Percentiles rank a stretch among this genome's conserved stretches.
Evolutionary conservation across 1,284 basidiomycete species (phyloP).

Genomic region (Mycosarcoma maydis): DNA sequence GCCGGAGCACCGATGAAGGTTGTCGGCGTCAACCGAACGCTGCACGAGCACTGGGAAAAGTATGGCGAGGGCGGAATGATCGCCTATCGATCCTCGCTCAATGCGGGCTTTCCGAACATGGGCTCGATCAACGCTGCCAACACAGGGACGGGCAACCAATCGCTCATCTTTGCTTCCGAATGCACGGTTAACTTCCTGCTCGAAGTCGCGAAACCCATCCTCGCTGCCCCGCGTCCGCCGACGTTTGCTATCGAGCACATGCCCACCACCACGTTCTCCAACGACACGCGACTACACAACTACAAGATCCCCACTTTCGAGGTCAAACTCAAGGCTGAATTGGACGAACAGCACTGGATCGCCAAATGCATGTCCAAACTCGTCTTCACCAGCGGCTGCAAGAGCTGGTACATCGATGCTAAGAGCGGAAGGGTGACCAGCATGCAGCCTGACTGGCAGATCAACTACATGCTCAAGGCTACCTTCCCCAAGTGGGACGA

Average conservation of each 20-base stretch:
- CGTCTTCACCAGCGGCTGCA: conserved; percentile 56
- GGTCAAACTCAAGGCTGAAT: conserved; percentile 56
- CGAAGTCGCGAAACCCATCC: conserved; percentile 49
- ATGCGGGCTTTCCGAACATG: conserved; percentile 63
- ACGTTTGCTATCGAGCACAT: conserved; percentile 46
- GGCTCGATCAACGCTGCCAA: conserved; percentile 59
- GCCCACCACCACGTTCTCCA: conserved; percentile 27
- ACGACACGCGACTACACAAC: background rate
- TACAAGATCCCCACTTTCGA: conserved; percentile 54
- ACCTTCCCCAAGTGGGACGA: conserved; percentile 58
- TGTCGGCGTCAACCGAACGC: conserved; percentile 41
- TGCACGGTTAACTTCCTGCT: conserved; percentile 54
- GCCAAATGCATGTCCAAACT: conserved; percentile 51
- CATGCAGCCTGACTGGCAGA: conserved; percentile 63
- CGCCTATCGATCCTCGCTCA: conserved; percentile 56
- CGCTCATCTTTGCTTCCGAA: conserved; percentile 59
- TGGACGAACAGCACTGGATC: conserved; percentile 62
- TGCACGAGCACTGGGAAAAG: conserved; percentile 57
- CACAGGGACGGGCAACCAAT: conserved; percentile 61
- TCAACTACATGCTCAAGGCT: conserved; percentile 45
- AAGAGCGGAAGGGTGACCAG: conserved; percentile 53
- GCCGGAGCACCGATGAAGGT: conserved; percentile 59
- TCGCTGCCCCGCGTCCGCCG: conserved; percentile 37
- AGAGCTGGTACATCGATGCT: conserved; percentile 61
- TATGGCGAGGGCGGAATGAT: conserved; percentile 57